Percentiles rank a stretch among this genome's conserved stretches.
Conservation (phyloP, 495 filamentous ascomycete genomes). For the Lindgomyces ingoldianus region DNA sequence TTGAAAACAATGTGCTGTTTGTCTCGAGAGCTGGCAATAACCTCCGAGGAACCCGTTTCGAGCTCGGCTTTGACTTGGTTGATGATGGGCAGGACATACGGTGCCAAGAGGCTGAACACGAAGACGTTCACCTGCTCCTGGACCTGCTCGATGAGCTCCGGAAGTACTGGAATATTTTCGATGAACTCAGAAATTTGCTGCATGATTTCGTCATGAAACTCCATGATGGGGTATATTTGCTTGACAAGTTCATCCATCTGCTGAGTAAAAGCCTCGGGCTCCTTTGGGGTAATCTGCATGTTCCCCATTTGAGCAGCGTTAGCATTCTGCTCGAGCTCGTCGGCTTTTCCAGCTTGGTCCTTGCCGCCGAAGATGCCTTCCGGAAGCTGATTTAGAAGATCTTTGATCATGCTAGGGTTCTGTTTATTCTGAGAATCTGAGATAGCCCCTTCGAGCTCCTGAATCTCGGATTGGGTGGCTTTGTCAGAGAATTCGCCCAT, state of each 20-base stretch:
- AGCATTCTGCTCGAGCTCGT: slow-evolving; percentile 52
- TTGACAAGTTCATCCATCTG: slow-evolving; percentile 66
- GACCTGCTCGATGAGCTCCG: slow-evolving; percentile 74
- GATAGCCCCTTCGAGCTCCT: slow-evolving; percentile 77
- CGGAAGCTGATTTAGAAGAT: slow-evolving; percentile 76
- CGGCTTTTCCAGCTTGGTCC: slow-evolving; percentile 67
- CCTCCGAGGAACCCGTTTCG: slow-evolving; percentile 76
- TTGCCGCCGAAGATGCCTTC: slow-evolving; percentile 70
- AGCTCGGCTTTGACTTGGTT: slow-evolving; percentile 82
- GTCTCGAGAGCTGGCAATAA: slow-evolving; percentile 76
- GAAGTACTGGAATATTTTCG: slow-evolving; percentile 76
- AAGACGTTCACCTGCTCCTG: slow-evolving; percentile 72
- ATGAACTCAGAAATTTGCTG: slow-evolving; percentile 73
- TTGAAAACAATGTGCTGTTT: slow-evolving; percentile 83
- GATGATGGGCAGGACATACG: slow-evolving; percentile 82
- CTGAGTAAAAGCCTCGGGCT: slow-evolving; percentile 72
- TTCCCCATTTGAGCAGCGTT: slow-evolving; percentile 64
- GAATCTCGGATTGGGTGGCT: slow-evolving; percentile 80
- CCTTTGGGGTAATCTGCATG: slow-evolving; percentile 64
- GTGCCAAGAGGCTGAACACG: slow-evolving; percentile 82
- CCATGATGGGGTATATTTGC: slow-evolving; percentile 80
- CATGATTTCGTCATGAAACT: slow-evolving; percentile 87
- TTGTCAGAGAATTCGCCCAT: slow-evolving; percentile 88
- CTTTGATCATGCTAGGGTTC: slow-evolving; percentile 67
- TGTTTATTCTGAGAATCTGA: slow-evolving; percentile 54